These are phyloP conservation scores for Barbatosphaeria neglecta DNA, from an alignment of 495 filamentous ascomycete species.

Conservation along the genomic window DNA sequence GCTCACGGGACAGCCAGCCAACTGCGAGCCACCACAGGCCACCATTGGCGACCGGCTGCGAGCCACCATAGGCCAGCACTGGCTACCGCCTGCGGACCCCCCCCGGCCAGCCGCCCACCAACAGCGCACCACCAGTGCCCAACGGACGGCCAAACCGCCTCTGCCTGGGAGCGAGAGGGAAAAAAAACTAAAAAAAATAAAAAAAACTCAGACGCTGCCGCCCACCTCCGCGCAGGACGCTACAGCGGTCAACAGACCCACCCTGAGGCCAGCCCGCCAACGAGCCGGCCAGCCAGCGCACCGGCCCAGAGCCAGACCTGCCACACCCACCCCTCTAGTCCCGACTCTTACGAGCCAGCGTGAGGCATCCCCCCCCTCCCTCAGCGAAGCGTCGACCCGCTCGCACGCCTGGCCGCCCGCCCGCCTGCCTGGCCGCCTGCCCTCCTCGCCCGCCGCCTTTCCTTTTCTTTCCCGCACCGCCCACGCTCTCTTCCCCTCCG, in stretches of 20 bases:
- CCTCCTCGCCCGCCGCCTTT: background rate
- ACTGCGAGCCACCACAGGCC: background rate
- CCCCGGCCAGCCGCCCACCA: background rate
- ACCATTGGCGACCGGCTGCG: background rate
- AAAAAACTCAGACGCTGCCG: too few relatives aligned
- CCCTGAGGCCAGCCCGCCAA: background rate
- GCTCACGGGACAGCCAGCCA: background rate
- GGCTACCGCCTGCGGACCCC: background rate
- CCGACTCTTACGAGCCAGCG: background rate
- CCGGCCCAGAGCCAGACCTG: too few relatives aligned
- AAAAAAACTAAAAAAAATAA: too few relatives aligned
- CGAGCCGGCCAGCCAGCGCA: background rate
- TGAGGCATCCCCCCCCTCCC: background rate
- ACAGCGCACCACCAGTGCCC: too few relatives aligned
- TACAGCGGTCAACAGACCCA: background rate
- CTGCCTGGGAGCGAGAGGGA: too few relatives aligned
- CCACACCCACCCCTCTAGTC: background rate
- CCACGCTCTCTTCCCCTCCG: constrained; percentile 9
- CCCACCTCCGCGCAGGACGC: too few relatives aligned
- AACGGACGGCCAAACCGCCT: too few relatives aligned
- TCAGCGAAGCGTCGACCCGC: background rate
- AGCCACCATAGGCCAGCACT: background rate
- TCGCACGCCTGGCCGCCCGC: too few relatives aligned
- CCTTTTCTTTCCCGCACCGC: constrained; percentile 1
- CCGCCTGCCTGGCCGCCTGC: too few relatives aligned